A percentile compares a stretch with the other conserved stretches of the same genome.
phyloP scores from a whole-genome alignment of 805 yeast species.

The Starmerella powellii region DNA sequence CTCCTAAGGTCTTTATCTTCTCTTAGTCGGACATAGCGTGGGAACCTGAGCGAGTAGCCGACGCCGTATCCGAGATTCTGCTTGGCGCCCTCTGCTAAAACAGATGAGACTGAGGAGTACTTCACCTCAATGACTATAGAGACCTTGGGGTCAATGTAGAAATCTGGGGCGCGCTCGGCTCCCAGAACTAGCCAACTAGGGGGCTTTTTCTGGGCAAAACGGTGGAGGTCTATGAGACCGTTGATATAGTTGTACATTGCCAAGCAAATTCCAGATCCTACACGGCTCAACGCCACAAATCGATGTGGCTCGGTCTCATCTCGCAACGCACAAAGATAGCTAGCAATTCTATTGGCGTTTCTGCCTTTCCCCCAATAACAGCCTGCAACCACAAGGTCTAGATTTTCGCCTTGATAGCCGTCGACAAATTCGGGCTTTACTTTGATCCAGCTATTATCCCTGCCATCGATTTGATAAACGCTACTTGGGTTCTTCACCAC shows the following conservation, averaged over 20 bases:
- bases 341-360: conserved; percentile 30
- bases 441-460: conserved; percentile 67
- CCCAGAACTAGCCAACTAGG: conserved; percentile 17
- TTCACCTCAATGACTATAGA: conserved; percentile 74
- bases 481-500: conserved; percentile 55
- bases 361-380: conserved; percentile 58
- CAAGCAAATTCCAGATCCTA: conserved; percentile 71
- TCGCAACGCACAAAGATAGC: conserved; percentile 63
- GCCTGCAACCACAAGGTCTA: conserved; percentile 73
- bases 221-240: conserved; percentile 44
- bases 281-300: conserved; percentile 59
- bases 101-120: conserved; percentile 56
- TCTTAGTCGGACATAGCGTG: conserved; percentile 57
- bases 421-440: conserved; percentile 83
- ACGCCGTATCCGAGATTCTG: conserved; percentile 40
- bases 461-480: conserved; percentile 47
- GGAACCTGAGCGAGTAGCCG: conserved; percentile 62
- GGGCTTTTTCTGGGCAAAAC: conserved; percentile 33
- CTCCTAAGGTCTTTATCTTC: conserved; percentile 53
- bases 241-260: conserved; percentile 51
- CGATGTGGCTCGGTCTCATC: conserved; percentile 30
- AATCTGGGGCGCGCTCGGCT: conserved; percentile 20
- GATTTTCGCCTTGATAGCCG: conserved; percentile 66
- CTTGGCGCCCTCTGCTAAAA: conserved; percentile 13
- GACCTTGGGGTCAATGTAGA: conserved; percentile 69